Percentiles rank a stretch among this genome's conserved stretches.
Evolutionary conservation across 495 filamentous ascomycete species (phyloP).

Genomic region (Daldinia grandis): DNA sequence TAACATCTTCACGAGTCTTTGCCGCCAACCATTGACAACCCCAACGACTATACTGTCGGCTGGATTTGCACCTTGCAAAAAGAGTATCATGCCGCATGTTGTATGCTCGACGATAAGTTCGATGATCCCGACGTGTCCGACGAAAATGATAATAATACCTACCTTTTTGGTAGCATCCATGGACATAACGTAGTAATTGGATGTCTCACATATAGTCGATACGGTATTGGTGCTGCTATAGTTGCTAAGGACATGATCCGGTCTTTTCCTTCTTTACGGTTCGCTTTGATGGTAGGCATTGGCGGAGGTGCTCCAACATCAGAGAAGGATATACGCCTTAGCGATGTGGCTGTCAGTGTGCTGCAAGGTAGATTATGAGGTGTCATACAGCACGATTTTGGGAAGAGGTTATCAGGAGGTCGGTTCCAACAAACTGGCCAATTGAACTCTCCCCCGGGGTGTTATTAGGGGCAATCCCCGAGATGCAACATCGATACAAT

Average conservation of each 20-base stretch:
- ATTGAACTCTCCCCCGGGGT: background rate
- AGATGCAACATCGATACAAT: background rate
- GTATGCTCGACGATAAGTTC: background rate
- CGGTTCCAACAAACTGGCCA: background rate
- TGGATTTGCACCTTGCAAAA: background rate
- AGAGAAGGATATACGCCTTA: background rate
- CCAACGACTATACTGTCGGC: background rate
- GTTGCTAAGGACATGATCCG: background rate
- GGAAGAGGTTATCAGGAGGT: background rate
- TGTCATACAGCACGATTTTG: background rate
- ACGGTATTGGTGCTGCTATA: background rate
- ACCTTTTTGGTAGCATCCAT: background rate
- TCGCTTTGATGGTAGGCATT: background rate
- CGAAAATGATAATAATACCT: background rate
- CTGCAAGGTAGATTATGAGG: background rate
- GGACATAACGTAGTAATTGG: background rate
- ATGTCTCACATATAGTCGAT: background rate
- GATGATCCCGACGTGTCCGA: background rate
- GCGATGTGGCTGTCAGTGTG: slow-evolving; percentile 15
- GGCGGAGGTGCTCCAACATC: background rate
- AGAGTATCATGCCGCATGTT: background rate
- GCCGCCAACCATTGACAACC: background rate
- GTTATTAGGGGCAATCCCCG: background rate
- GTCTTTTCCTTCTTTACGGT: background rate
- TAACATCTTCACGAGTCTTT: background rate